phyloP scores from a whole-genome alignment of 176 grass and related monocot species.

The Eragrostis nindensis region DNA sequence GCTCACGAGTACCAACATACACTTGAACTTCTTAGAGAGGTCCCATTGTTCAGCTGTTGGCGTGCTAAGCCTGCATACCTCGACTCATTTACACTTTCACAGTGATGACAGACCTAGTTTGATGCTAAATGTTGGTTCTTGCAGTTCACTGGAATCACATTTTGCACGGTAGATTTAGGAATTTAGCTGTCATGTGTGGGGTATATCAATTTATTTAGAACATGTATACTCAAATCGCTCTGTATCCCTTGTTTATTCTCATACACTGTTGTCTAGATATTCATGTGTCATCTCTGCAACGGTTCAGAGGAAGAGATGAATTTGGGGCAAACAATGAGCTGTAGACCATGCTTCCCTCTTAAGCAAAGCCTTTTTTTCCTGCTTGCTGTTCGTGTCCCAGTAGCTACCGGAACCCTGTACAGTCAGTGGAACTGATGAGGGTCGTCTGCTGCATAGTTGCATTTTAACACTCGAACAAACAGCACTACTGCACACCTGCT shows the following conservation, averaged over 20 bases:
- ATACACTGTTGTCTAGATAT: no score
- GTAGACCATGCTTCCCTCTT: no score
- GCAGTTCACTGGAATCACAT: neutral
- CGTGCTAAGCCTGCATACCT: slow-evolving; percentile 51
- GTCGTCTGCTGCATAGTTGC: no score
- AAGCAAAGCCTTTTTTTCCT: no score
- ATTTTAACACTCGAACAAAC: no score
- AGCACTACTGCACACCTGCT: neutral
- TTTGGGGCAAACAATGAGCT: no score
- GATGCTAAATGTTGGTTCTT: neutral
- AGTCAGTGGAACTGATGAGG: no score
- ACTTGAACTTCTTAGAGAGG: slow-evolving; percentile 57
- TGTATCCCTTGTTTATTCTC: neutral
- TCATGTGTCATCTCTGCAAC: no score
- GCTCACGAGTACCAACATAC: slow-evolving; percentile 62
- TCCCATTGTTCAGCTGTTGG: slow-evolving; percentile 58
- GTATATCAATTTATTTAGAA: neutral
- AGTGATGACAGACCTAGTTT: neutral
- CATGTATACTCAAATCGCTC: neutral
- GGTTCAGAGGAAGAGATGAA: no score
- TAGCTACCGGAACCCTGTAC: no score
- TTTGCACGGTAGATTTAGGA: neutral
- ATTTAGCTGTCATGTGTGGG: neutral
- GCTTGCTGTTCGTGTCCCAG: no score
- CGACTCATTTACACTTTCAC: slow-evolving; percentile 42